phyloP scores from a whole-genome alignment of 192 early-diverging fungal species.

The Ambispora gerdemannii region DNA sequence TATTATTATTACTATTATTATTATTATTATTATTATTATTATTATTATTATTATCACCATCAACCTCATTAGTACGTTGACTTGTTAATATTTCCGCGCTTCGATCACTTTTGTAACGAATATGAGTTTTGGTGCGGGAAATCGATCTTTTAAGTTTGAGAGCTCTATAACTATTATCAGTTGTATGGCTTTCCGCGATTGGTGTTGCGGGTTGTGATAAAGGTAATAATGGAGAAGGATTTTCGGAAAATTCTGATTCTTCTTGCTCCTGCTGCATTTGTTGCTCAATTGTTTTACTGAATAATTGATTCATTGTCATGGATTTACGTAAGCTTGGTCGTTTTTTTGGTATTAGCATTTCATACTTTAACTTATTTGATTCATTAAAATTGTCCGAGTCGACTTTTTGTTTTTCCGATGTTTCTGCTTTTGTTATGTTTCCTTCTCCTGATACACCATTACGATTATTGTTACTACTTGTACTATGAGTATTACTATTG shows the following conservation, averaged over 20 bases:
- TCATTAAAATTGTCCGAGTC: background rate
- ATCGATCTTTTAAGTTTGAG: background rate
- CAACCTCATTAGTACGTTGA: background rate
- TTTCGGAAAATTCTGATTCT: slow-evolving; percentile 15
- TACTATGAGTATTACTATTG: too few species aligned
- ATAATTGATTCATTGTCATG: slow-evolving; percentile 14
- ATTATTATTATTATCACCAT: too few species aligned
- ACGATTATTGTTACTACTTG: too few species aligned
- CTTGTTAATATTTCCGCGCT: slow-evolving; percentile 9
- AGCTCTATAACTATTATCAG: slow-evolving; percentile 1
- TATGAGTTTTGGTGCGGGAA: slow-evolving; percentile 7
- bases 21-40: background rate
- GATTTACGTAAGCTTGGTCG: slow-evolving; percentile 17
- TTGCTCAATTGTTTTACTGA: background rate
- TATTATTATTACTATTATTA: background rate
- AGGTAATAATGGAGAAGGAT: background rate
- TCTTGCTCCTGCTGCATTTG: background rate
- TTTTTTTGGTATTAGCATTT: background rate
- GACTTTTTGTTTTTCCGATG: background rate
- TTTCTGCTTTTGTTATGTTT: background rate
- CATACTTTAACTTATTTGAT: background rate
- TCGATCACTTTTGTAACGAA: slow-evolving; percentile 21
- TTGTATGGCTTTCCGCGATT: too few species aligned
- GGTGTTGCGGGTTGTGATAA: background rate
- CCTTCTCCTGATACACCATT: background rate